Evolutionary conservation across 2,329 filamentous ascomycete species (phyloP), one percentile per base, ranked within the genome.

Genomic region (Ceratocystis ficicola): DNA sequence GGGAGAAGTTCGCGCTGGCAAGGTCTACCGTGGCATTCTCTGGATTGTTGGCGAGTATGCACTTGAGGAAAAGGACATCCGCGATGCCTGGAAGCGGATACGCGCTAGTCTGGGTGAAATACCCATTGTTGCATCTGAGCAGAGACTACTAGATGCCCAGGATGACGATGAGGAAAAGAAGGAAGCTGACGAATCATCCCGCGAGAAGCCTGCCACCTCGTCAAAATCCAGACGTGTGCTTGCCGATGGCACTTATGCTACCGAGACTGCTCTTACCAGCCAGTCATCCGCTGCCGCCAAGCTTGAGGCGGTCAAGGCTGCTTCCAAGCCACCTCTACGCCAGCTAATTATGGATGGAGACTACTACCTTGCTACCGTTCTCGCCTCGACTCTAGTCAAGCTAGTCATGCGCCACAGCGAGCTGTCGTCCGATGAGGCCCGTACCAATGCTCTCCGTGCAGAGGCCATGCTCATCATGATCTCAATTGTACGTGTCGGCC

Each of bases 391-490:
- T 0, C 83, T 99, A 67, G 96, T 94, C 17, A 99, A 99, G 78
- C 83, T 99, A 65, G 94, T 99, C 63, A 96, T 99, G 91, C 89
- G 94, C 64, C 91, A 97, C 75, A 88, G 90, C 1, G 92, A 97
- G 73, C 92, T 97, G 68, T 96, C 93, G 1, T 80, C 87, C 28
- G 93, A 96, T 71, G 77, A 81, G 55, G 89, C 89, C 55, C 87
- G 94, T 48, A 97, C 93, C 36, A 99, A 99, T 72, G 92, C 93
- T 36, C 83, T 99, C 30, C 88, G 90, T 62, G 94, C 94, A 2
- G 94, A 99, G 76, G 94, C 94, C 57, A 99, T 99, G 94, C 83
- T 99, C 64, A 97, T 99, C 74, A 96, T 97, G 92, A 96, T 99
- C 71, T 97, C 94, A 4, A 95, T 99, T 70, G 90, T 99, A 70